Evolutionary conservation across 805 yeast species (phyloP).

Genomic region (Kluyveromyces siamensis): DNA sequence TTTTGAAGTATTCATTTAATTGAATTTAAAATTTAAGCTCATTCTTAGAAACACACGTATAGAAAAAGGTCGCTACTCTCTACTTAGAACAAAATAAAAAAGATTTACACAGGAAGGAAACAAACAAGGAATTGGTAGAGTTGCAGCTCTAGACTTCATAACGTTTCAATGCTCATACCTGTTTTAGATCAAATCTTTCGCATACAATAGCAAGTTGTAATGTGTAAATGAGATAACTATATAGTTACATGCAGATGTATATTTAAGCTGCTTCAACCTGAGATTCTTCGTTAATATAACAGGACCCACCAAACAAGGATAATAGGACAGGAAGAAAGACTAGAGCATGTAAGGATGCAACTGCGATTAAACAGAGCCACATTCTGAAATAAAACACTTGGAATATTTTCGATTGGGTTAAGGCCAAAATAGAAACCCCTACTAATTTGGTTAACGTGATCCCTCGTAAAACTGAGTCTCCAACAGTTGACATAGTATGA

Average conservation of each 20-base stretch:
- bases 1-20: too few relatives aligned
- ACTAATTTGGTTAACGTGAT: conserved; percentile 82
- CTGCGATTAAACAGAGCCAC: conserved; percentile 77
- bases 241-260: not conserved
- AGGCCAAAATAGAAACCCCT: conserved; percentile 80
- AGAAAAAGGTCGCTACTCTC: too few relatives aligned
- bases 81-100: too few relatives aligned
- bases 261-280: not conserved
- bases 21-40: too few relatives aligned
- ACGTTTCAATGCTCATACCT: too few relatives aligned
- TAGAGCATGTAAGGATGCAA: conserved; percentile 74
- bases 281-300: conserved; percentile 32
- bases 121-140: too few relatives aligned
- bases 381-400: conserved; percentile 87
- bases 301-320: conserved; percentile 52
- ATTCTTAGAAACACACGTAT: too few relatives aligned
- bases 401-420: conserved; percentile 79
- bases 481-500: conserved; percentile 67
- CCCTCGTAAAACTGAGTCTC: conserved; percentile 85
- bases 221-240: conserved; percentile 8
- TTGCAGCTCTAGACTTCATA: too few relatives aligned
- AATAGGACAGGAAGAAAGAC: conserved; percentile 70
- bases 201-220: not conserved
- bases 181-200: too few relatives aligned
- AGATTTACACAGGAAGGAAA: too few relatives aligned